phyloP scores from a whole-genome alignment of 2,329 filamentous ascomycete genomes.

The Stagonosporopsis cucurbitacearum region DNA sequence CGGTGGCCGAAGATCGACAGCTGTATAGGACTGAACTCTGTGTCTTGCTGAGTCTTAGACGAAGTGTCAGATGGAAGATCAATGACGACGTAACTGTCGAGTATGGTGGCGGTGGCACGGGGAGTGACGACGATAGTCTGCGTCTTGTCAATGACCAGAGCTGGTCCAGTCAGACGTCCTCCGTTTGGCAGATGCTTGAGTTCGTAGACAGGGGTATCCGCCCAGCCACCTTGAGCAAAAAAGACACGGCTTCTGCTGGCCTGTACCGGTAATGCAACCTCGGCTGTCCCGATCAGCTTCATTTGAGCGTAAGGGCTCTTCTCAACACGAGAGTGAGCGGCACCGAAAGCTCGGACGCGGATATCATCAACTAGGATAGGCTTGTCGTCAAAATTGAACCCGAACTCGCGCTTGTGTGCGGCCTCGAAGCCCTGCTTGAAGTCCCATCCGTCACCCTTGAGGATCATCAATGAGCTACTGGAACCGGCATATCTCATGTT shows the following conservation, averaged over 20 bases:
- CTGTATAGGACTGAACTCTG: constrained; percentile 3
- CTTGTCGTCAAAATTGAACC: neutral
- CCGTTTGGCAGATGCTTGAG: constrained; percentile 73
- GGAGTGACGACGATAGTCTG: constrained; percentile 90
- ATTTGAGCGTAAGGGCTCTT: constrained; percentile 67
- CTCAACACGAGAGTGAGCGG: neutral
- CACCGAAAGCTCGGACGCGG: constrained; percentile 7
- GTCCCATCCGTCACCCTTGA: neutral
- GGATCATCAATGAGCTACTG: constrained; percentile 3
- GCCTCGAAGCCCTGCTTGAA: constrained; percentile 3
- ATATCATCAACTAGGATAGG: constrained; percentile 6
- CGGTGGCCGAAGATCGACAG: constrained; percentile 7
- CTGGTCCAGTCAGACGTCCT: constrained; percentile 74
- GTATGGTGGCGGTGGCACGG: constrained; percentile 71
- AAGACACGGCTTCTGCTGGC: no score
- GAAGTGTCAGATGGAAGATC: neutral
- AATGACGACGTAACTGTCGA: constrained; percentile 78
- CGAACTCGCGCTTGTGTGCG: constrained; percentile 7
- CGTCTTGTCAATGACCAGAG: constrained; percentile 81
- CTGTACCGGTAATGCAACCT: constrained; percentile 43
- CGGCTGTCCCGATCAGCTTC: constrained; percentile 50
- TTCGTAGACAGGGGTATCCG: constrained; percentile 71
- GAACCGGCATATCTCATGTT: constrained; percentile 8
- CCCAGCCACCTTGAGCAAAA: no score
- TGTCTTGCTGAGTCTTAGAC: neutral